These are phyloP conservation scores for Aspergillus saccharolyticus DNA, from an alignment of 495 filamentous ascomycete species.

Conservation along the genomic window DNA sequence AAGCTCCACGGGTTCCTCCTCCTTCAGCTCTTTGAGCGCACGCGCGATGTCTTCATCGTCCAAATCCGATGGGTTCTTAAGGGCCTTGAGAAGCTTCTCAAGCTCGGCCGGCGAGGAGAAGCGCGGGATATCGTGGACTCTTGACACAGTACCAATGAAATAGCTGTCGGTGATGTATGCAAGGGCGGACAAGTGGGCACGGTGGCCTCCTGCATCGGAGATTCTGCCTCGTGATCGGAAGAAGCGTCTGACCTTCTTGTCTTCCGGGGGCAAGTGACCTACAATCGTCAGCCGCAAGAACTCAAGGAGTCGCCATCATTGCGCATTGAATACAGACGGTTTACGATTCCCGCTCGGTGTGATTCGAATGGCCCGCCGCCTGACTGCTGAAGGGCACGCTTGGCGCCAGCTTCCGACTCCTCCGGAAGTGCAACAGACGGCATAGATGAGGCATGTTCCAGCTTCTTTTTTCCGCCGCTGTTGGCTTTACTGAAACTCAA, in stretches of 20 bases:
- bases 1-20: constrained; percentile 39
- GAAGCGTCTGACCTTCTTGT: constrained; percentile 72
- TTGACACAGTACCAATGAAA: constrained; percentile 84
- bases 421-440: constrained; percentile 28
- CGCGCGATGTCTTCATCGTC: constrained; percentile 40
- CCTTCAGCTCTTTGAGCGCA: constrained; percentile 38
- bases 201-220: constrained; percentile 61
- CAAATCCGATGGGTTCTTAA: constrained; percentile 45
- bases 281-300: constrained; percentile 1
- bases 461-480: constrained; percentile 55
- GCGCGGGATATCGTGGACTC: constrained; percentile 69
- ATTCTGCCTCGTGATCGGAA: constrained; percentile 72
- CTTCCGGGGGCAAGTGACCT: constrained; percentile 49
- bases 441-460: constrained; percentile 42
- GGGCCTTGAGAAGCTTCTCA: constrained; percentile 31
- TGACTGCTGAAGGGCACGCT: constrained; percentile 24
- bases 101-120: constrained; percentile 43
- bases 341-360: constrained; percentile 36
- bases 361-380: constrained; percentile 41
- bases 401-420: constrained; percentile 17
- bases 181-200: constrained; percentile 77
- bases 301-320: not conserved
- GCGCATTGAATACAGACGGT: constrained; percentile 30
- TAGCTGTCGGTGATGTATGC: constrained; percentile 90
- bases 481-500: constrained; percentile 76